Base-by-base conservation (phyloP, 306 rosid genomes). In the Inga laurina region DNA sequence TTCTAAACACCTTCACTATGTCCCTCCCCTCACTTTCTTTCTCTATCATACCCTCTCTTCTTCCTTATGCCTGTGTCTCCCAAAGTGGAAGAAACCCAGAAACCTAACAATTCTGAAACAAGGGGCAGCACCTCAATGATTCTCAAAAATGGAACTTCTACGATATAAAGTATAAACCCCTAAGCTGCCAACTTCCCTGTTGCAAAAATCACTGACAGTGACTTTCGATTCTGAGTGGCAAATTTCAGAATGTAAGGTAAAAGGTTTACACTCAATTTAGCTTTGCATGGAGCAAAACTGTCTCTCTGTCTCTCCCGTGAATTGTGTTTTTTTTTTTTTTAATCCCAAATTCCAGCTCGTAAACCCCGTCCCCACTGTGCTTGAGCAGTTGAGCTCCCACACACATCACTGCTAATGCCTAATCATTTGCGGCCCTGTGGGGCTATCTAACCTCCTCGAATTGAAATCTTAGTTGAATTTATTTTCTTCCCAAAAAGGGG, bases 1-100 rank as follows among this genome's bases (percentile, higher is more conserved):
- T 82, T 74, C 80, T 81, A 72, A 87, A 79, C 87, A 67, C 81
- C 82, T 81, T 80, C 81, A 75, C 34, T 82, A 18, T 76, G 81
- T 77, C 72, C 74, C 74, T 67, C 46, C 32, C 44, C 43, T 54
- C 70, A 21, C 78, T 65, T 19, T 67, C 71, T 54, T 22, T 48
- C 66, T 75, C 49, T 70, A 45, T 51, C 77, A 80, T 21, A 30
- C 81, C 14, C 57, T 66, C n/a, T 77, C 81, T 77, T 64, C 73
- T 77, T 77, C 72, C 70, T 45, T 45, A 65, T 68, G 27, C 32
- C 64, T 41, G 37, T 54, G 43, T 68, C 71, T 52, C 72, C 49
- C 59, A n/a, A 41, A 74, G 27, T 52, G 64, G 56, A 52, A 34
- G 79, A 52, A 54, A 82, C 81, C 87, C 82, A 80, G 88, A 85